A percentile compares a stretch with the other conserved stretches of the same genome.
Evolutionary conservation across 352 stramenopile genomes (phyloP).

Genomic region (Pythium biforme): DNA sequence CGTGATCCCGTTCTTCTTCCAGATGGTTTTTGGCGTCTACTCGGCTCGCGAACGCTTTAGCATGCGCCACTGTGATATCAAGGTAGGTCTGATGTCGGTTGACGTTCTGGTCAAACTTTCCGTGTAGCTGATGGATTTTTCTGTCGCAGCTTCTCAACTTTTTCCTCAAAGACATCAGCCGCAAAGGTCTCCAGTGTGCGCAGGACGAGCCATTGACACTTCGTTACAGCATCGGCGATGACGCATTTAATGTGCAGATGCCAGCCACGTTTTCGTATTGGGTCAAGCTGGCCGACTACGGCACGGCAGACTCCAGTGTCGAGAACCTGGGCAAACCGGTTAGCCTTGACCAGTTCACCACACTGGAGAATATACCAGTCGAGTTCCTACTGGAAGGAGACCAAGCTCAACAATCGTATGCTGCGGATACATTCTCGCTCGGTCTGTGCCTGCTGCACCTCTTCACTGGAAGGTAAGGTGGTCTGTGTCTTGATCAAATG

Average conservation of each 20-base stretch:
- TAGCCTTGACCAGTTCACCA: slow-evolving; percentile 95
- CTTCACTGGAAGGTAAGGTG: slow-evolving; percentile 88
- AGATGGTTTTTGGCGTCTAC: slow-evolving; percentile 97
- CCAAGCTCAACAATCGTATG: slow-evolving; percentile 86
- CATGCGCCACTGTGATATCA: slow-evolving; percentile 98
- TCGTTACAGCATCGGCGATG: slow-evolving; percentile 61
- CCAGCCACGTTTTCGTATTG: slow-evolving; percentile 69
- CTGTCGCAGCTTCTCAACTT: slow-evolving; percentile 94
- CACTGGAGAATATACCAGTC: slow-evolving; percentile 96
- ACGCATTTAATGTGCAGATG: slow-evolving; percentile 55
- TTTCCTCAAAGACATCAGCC: slow-evolving; percentile 89
- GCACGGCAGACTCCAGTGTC: slow-evolving; percentile 90
- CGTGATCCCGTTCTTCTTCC: slow-evolving; percentile 92
- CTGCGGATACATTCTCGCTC: slow-evolving; percentile 94
- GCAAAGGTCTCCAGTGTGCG: slow-evolving; percentile 33
- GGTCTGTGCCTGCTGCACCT: slow-evolving; percentile 96
- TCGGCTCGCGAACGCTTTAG: slow-evolving; percentile 86
- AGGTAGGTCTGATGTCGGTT: slow-evolving; percentile 44
- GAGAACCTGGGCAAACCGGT: slow-evolving; percentile 90
- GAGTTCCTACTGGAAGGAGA: slow-evolving; percentile 96
- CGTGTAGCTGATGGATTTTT: neutral
- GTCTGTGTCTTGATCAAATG: neutral
- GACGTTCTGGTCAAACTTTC: no score
- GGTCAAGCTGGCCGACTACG: slow-evolving; percentile 98
- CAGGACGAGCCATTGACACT: slow-evolving; percentile 40